Evolutionary conservation across 1,284 basidiomycete genomes (phyloP), one percentile per base, ranked within the genome.

Genomic region (Wolfiporia cocos): DNA sequence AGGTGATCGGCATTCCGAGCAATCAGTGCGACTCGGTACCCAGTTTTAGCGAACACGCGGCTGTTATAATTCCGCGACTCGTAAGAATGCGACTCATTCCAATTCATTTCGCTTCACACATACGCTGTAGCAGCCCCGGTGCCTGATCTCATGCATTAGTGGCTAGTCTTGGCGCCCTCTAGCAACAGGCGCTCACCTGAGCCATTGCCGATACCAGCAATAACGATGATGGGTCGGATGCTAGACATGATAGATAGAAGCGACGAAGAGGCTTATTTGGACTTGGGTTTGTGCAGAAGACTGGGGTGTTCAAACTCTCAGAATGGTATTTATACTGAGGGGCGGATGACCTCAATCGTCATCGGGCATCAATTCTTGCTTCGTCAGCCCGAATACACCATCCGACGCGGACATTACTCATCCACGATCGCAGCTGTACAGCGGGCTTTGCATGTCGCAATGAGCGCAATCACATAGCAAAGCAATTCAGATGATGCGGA

Each of bases 21-120:
- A 35, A 88, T 69, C 35, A 88, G 61, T 0, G 85, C 85, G 30
- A 88, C 70, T 32, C 70, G 73, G 53, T 85, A 88, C 1, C 85
- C 84, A 26, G 73, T 62, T 54, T 76, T 75, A 4, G 78, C 69
- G 48, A 85, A 85, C 11, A 78, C 49, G 34, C 77, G 79, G 17
- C 82, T 86, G 44, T 19, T 17, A 28, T 11, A 21, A 49, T 22
- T 32, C 26, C 9, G 26, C 14, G 26, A n/a, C n/a, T n/a, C n/a
- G n/a, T n/a, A n/a, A n/a, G n/a, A n/a, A n/a, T n/a, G n/a, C n/a
- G n/a, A n/a, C n/a, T n/a, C n/a, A n/a, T n/a, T n/a, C n/a, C n/a
- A n/a, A n/a, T n/a, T n/a, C n/a, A 14, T 4, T n/a, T 24, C 5
- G 19, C 15, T 5, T 11, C 21, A 20, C 4, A 61, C 76, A 50